Base-by-base conservation (phyloP, 164 flowering plant species). In the Taxillus chinensis region DNA sequence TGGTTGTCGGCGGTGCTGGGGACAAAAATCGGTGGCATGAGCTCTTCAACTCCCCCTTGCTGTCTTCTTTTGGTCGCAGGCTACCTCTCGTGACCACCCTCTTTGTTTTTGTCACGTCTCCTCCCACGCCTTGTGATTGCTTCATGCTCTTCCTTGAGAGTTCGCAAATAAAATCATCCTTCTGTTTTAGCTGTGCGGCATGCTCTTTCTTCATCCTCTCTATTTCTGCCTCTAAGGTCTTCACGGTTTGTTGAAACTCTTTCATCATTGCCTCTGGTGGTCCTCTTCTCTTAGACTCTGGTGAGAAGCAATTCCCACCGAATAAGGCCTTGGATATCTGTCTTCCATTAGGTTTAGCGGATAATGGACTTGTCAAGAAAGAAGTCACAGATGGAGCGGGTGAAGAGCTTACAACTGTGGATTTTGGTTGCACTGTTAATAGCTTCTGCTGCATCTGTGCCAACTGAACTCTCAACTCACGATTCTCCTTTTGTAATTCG, bases 401-500 rank as follows among this genome's bases (percentile, higher is more conserved):
- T 27, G 95, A 81, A 46, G 80, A 60, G 40, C 79, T 78, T 63
- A 86, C 89, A 62, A 83, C 90, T 67, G 89, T 67, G 53, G 84
- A 63, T 60, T 92, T 83, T 46, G 90, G 88, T 67, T 89, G 82
- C 11, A 84, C 61, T 10, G 78, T 70, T 12, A 86, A 68, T 41
- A 92, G 64, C 62, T 86, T 89, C 61, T 92, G 92, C 58, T 87
- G 87, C 68, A 80, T 88, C 7, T 78, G 76, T 49, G 86, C 95
- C 69, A 87, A 61, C 54, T 82, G 90, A 10, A 78, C 79, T 60
- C 96, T 73, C 62, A 92, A 67, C 40, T 89, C 95, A 6, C 87
- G 78, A 67, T 92, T 89, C 68, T 89, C 92, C 68, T 84, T 89
- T 68, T 92, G 96, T 72, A 92, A 62, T 70, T 87, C 90, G 7